Evolutionary conservation across 345 rosid genomes (phyloP), one percentile per base, ranked within the genome.

Genomic region (Hibiscus mutabilis): DNA sequence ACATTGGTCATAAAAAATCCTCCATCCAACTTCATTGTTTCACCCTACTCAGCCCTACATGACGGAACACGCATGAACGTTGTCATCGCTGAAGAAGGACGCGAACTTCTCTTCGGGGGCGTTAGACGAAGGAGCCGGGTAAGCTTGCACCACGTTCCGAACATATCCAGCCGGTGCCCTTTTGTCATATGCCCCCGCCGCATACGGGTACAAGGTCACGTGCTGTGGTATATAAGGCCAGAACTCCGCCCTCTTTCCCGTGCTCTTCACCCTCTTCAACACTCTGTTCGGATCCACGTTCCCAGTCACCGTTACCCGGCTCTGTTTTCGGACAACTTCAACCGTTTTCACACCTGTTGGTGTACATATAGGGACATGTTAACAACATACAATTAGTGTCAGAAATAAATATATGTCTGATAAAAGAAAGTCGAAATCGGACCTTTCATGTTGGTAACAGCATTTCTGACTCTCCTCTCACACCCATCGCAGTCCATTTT

Each of bases 401-500:
- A 46, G 51, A 46, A 11, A 11, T 46, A 14, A 46, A 5, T 49
- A 49, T 49, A 18, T 47, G 53, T 49, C n/a, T 15, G 53, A 49
- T 49, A 42, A 42, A 42, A 51, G 5, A 19, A 19, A 11, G 27
- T 55, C 11, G 27, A 9, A 18, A 49, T 55, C 3, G 25, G 59
- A 55, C 98, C 98, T 93, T 81, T 91, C 85, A 89, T 88, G 79
- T 82, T 59, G 75, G 80, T 79, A 71, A 89, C 92, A 77, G 89
- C 90, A 77, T 85, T 81, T 81, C 78, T 83, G 1, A 93, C 96
- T 81, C 91, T 83, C 78, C 98, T 89, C 81, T 93, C 97, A 57
- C 98, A 91, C 71, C 98, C 98, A 81, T 91, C 98, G 64, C 98
- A 91, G 82, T 93, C 98, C 97, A 93, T 93, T 76, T 91, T 93